A percentile compares a stretch with the other conserved stretches of the same genome.
Conservation (phyloP, 495 filamentous ascomycete species). For the Penicillium egyptiacum region DNA sequence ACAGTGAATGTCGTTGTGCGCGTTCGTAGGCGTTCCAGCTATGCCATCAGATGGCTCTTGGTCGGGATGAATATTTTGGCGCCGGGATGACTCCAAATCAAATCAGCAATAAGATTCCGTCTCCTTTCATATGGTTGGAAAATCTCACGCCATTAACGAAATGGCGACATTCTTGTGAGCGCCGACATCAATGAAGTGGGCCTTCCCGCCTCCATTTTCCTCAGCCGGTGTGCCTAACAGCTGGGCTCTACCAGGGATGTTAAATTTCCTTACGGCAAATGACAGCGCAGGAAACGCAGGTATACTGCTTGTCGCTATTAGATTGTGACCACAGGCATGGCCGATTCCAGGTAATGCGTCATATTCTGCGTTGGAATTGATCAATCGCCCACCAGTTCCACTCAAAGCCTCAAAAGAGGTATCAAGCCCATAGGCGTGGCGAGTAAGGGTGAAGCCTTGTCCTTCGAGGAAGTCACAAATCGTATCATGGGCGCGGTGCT, state of each 20-base stretch:
- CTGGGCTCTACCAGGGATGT: constrained; percentile 56
- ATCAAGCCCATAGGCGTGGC: constrained; percentile 44
- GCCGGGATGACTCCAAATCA: constrained; percentile 30
- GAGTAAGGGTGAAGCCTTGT: constrained; percentile 57
- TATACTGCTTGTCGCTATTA: constrained; percentile 64
- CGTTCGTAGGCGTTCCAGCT: constrained; percentile 40
- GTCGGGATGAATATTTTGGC: constrained; percentile 31
- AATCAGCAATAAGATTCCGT: constrained; percentile 5
- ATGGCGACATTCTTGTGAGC: constrained; percentile 67
- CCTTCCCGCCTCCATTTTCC: constrained; percentile 70
- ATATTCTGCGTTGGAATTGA: constrained; percentile 51
- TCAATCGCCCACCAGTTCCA: constrained; percentile 41
- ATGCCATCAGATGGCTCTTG: constrained; percentile 27
- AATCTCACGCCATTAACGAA: constrained; percentile 59
- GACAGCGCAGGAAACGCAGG: constrained; percentile 60
- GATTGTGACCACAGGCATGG: constrained; percentile 70
- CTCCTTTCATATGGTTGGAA: neutral
- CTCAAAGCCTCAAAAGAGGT: constrained; percentile 43
- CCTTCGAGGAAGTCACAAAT: constrained; percentile 55
- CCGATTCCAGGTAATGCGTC: constrained; percentile 61
- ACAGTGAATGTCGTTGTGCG: constrained; percentile 39
- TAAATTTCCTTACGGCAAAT: constrained; percentile 43
- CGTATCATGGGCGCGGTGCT: constrained; percentile 57
- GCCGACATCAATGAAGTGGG: constrained; percentile 59
- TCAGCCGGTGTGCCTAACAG: constrained; percentile 72